Base-by-base conservation (phyloP, 768 basidiomycete genomes). In the Pisolithus albus region DNA sequence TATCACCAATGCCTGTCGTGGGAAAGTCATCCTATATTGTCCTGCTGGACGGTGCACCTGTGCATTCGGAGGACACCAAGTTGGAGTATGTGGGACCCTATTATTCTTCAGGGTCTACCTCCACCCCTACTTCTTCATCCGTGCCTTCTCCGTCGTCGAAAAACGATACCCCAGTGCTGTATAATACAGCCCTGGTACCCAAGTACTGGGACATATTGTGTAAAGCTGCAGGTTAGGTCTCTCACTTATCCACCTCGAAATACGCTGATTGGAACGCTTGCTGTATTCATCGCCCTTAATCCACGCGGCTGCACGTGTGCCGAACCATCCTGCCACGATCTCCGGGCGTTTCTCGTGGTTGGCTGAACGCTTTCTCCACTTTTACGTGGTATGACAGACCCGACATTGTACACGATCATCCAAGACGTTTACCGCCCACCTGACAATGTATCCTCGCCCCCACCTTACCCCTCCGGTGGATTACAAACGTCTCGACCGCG, bases 141-240 rank as follows among this genome's bases (percentile, higher is more conserved):
- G 34, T 34, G 5, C 13, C 34, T 4, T 34, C 13, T 3, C 19
- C 26, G 10, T n/a, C 16, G 18, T 47, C 46, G 13, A 45, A 16
- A 7, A 50, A 61, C 34, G 61, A 71, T 50, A 61, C 63, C 15
- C 60, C 70, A 18, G 65, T 73, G 19, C 61, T 87, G 30, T 87
- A 88, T 67, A 78, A 73, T 52, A 83, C 82, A 3, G 54, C 74
- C 1, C 72, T 88, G 24, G 78, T 80, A 6, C 86, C 86, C 4
- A 72, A 72, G 43, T 87, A 78, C 59, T 88, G 86, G 86, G 68
- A 73, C 16, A 76, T 72, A 19, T 72, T 88, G 51, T 76, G 76
- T 49, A 68, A 73, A 55, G 76, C 77, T 48, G 55, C 73, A 56
- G 81, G 86, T 86, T 58, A 7, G 50, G 75, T 13, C 3, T 57